Percentiles rank a stretch among this genome's conserved stretches.
Evolutionary conservation across 2,329 filamentous ascomycete genomes (phyloP).

Genomic region (Apiospora koreana): DNA sequence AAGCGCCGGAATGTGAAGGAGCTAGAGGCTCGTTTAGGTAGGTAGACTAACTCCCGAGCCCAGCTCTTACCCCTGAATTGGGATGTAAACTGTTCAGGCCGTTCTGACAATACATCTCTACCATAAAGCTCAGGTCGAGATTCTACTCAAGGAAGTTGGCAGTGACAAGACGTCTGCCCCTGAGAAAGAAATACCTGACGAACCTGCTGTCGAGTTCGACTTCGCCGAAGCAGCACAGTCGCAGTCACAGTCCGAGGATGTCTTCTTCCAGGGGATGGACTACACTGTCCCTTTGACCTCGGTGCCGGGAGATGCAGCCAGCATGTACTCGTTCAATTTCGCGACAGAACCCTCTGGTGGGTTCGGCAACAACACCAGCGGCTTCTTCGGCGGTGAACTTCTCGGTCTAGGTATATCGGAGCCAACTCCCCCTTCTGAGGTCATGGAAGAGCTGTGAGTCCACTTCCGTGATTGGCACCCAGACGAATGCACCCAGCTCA

Average conservation of each 20-base stretch:
- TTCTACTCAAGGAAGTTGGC: conserved; percentile 68
- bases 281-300: conserved; percentile 18
- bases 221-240: conserved; percentile 21
- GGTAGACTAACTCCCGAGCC: conserved; percentile 21
- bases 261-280: conserved; percentile 29
- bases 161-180: conserved; percentile 17
- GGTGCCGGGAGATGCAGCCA: background rate
- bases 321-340: background rate
- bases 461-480: background rate
- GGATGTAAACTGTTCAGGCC: background rate
- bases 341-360: background rate
- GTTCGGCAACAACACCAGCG: background rate
- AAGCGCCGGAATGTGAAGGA: conserved; percentile 91
- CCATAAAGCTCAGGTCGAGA: conserved; percentile 78
- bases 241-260: conserved; percentile 24
- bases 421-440: conserved; percentile 72
- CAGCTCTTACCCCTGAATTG: conserved; percentile 13
- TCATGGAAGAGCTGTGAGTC: conserved; percentile 79
- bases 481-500: conserved; percentile 19
- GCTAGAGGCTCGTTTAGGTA: conserved; percentile 84
- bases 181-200: conserved; percentile 15
- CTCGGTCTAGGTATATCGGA: conserved; percentile 79
- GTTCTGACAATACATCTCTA: background rate
- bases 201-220: conserved; percentile 23
- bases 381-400: conserved; percentile 59